These are phyloP conservation scores for Sporisorium graminicola DNA, from an alignment of 1,284 basidiomycete genomes.

Conservation along the genomic window DNA sequence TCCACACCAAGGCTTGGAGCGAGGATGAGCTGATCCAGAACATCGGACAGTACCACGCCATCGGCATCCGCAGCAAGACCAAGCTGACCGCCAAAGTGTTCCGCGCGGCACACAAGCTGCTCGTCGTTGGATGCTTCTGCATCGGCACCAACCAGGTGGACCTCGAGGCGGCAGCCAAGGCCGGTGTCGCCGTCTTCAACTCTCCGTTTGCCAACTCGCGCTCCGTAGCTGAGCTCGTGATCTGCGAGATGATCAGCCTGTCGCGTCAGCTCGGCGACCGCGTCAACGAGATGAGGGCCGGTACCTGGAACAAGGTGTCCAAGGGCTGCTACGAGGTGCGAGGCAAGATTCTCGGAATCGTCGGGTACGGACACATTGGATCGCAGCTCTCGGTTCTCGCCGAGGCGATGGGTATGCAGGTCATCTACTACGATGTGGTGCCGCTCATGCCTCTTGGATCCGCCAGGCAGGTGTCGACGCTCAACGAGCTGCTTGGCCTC, in stretches of 20 bases:
- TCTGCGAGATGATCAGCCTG: slow-evolving; percentile 91
- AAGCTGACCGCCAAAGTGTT: slow-evolving; percentile 92
- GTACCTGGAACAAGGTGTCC: slow-evolving; percentile 98
- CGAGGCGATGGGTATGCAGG: slow-evolving; percentile 95
- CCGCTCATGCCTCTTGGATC: slow-evolving; percentile 98
- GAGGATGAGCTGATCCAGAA: slow-evolving; percentile 92
- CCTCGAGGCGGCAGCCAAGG: slow-evolving; percentile 82
- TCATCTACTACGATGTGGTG: slow-evolving; percentile 94
- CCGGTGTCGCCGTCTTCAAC: slow-evolving; percentile 98
- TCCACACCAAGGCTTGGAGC: slow-evolving; percentile 84
- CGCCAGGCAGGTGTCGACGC: slow-evolving; percentile 87
- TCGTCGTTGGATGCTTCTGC: slow-evolving; percentile 99
- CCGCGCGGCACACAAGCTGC: slow-evolving; percentile 75
- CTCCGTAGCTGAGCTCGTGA: slow-evolving; percentile 97
- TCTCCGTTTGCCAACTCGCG: slow-evolving; percentile 99
- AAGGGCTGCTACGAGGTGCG: slow-evolving; percentile 98
- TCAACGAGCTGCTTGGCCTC: slow-evolving; percentile 81
- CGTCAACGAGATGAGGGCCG: slow-evolving; percentile 85
- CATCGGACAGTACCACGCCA: slow-evolving; percentile 89
- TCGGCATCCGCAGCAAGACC: slow-evolving; percentile 97
- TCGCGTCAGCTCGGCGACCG: slow-evolving; percentile 95
- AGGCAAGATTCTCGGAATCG: slow-evolving; percentile 96
- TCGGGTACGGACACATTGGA: slow-evolving; percentile 99
- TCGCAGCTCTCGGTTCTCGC: slow-evolving; percentile 96
- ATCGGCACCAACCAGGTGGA: slow-evolving; percentile 99